These are phyloP conservation scores for Talaromyces amestolkiae DNA, from an alignment of 2,329 filamentous ascomycete genomes.

Conservation along the genomic window DNA sequence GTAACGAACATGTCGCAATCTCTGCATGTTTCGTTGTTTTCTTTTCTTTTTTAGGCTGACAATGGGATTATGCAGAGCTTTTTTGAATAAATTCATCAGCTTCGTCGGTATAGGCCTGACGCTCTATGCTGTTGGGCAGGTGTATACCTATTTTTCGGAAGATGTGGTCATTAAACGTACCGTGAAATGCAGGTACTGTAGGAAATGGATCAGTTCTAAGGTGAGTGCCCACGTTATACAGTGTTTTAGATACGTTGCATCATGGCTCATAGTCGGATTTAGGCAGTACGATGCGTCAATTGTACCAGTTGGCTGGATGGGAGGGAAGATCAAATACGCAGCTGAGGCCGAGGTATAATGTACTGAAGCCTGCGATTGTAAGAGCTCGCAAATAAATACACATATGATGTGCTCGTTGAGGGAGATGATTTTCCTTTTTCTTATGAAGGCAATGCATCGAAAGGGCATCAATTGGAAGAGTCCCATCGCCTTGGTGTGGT, in stretches of 20 bases:
- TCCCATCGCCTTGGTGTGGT: not conserved
- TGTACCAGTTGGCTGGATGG: slow-evolving; percentile 60
- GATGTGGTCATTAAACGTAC: slow-evolving; percentile 71
- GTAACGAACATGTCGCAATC: not conserved
- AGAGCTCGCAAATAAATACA: too few species aligned
- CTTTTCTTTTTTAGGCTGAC: not conserved
- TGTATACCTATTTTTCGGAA: slow-evolving; percentile 60
- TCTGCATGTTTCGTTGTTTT: not conserved
- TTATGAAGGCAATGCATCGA: not conserved
- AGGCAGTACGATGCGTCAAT: slow-evolving; percentile 54
- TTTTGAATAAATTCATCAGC: slow-evolving; percentile 53
- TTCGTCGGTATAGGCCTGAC: slow-evolving; percentile 65
- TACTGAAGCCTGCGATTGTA: not conserved
- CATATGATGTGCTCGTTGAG: not conserved
- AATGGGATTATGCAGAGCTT: not conserved
- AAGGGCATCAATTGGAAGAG: not conserved
- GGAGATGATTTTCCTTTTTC: not conserved
- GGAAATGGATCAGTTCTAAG: slow-evolving; percentile 57
- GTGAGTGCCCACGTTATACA: slow-evolving; percentile 37
- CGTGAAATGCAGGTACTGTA: slow-evolving; percentile 60
- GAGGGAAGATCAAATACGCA: slow-evolving; percentile 43
- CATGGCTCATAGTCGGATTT: not conserved
- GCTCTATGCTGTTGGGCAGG: slow-evolving; percentile 61
- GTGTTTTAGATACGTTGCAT: not conserved
- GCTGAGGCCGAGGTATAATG: not conserved